A percentile compares a stretch with the other conserved stretches of the same genome.
Evolutionary conservation across 768 basidiomycete species (phyloP).

Genomic region (Auricularia cornea): DNA sequence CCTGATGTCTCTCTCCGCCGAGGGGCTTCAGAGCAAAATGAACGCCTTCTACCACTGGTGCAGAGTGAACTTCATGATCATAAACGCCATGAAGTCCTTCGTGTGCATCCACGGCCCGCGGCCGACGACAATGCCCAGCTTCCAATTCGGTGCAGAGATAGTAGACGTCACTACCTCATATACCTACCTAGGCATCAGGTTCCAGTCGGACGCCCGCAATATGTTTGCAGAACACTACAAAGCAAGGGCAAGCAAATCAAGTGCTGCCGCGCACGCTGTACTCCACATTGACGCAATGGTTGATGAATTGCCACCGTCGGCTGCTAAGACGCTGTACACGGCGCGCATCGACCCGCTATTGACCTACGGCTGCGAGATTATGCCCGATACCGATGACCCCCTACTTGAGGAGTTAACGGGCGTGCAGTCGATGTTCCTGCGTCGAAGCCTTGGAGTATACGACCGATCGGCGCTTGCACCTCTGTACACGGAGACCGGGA

Average conservation of each 20-base stretch:
- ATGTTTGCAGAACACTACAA: slow-evolving; percentile 7
- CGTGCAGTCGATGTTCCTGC: slow-evolving; percentile 15
- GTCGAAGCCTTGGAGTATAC: slow-evolving; percentile 12
- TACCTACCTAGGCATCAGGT: slow-evolving; percentile 8
- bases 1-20: slow-evolving; percentile 12
- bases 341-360: slow-evolving; percentile 18
- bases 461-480: background rate
- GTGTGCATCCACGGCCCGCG: slow-evolving; percentile 14
- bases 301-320: slow-evolving; percentile 13
- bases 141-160: background rate
- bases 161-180: background rate
- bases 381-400: slow-evolving; percentile 8
- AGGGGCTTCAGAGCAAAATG: slow-evolving; percentile 14
- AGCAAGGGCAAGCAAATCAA: slow-evolving; percentile 1
- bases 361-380: slow-evolving; percentile 16
- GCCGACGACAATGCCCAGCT: background rate
- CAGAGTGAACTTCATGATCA: slow-evolving; percentile 10
- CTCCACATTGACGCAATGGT: slow-evolving; percentile 10
- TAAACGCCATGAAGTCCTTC: slow-evolving; percentile 12
- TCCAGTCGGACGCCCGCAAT: slow-evolving; percentile 3
- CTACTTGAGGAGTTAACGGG: slow-evolving; percentile 7
- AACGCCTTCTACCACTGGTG: slow-evolving; percentile 15
- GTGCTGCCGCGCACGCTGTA: background rate
- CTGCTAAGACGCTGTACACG: slow-evolving; percentile 15
- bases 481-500: slow-evolving; percentile 16